Conservation (phyloP, 2,329 filamentous ascomycete species). For the Chaetomiaceae sp. region DNA sequence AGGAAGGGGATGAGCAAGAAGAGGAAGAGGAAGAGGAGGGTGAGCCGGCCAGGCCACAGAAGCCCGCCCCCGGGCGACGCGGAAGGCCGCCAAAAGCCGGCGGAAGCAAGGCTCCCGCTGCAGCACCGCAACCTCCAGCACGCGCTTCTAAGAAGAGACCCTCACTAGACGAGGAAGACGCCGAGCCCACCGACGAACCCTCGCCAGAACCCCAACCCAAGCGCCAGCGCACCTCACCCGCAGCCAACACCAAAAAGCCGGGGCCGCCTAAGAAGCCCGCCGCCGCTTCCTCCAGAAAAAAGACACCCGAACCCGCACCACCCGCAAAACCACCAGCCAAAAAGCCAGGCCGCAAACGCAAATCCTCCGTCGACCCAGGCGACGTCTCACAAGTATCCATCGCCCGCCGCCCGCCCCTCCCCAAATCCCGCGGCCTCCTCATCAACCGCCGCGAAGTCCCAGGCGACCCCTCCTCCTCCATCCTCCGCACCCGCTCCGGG, state of each 20-base stretch:
- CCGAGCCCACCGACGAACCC: slow-evolving; percentile 15
- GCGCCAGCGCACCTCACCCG: slow-evolving; percentile 19
- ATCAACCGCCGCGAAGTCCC: slow-evolving; percentile 43
- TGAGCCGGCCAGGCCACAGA: slow-evolving; percentile 20
- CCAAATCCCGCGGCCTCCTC: slow-evolving; percentile 51
- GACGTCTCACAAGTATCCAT: slow-evolving; percentile 46
- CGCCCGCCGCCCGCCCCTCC: slow-evolving; percentile 52
- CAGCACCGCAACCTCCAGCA: slow-evolving; percentile 17
- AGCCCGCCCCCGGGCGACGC: slow-evolving; percentile 21
- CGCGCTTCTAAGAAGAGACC: slow-evolving; percentile 22
- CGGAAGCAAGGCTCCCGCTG: slow-evolving; percentile 22
- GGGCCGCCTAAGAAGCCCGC: slow-evolving; percentile 27
- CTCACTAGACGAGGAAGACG: slow-evolving; percentile 28
- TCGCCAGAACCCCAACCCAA: slow-evolving; percentile 25
- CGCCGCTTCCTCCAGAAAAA: background rate
- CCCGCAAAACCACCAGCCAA: background rate
- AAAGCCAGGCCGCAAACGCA: slow-evolving; percentile 31
- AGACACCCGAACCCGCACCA: slow-evolving; percentile 6
- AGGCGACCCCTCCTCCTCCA: slow-evolving; percentile 42
- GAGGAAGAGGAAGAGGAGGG: slow-evolving; percentile 31
- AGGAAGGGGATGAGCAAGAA: slow-evolving; percentile 22
- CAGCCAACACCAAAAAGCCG: slow-evolving; percentile 17
- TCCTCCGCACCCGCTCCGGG: slow-evolving; percentile 65
- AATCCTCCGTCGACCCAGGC: slow-evolving; percentile 39
- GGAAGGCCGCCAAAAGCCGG: slow-evolving; percentile 26